Base-by-base conservation (phyloP, 768 basidiomycete genomes). In the Xerocomus brunneocitrinus region DNA sequence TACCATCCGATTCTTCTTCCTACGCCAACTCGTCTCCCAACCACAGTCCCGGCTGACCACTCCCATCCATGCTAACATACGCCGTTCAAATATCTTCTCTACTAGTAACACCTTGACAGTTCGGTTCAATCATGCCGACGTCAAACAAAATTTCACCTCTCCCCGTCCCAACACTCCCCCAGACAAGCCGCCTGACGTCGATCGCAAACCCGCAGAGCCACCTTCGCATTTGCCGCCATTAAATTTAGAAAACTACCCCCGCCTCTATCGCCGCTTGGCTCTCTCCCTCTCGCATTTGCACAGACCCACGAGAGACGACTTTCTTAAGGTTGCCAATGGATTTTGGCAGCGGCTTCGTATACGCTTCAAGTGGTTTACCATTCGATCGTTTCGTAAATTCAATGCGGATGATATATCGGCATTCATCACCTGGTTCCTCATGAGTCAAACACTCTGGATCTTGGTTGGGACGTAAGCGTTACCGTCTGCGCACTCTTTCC, bases 281-380 rank as follows among this genome's bases (percentile, higher is more conserved):
- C 67, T 81, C 57, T 87, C 88, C 27, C 74, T 93, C 22, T 92
- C 91, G 4, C 86, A 85, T 62, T 74, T 82, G 45, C 84, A 83
- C 57, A 76, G 87, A 35, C 95, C 94, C 0, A 90, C 91, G 0
- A 82, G 86, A 40, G 94, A 97, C 42, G 91, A 98, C 65, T 85
- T 98, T 54, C 78, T 98, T 34, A 82, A 80, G 19, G 87, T 91
- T 4, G 86, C 95, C 4, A 88, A 80, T 30, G 85, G 87, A n/a
- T 94, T 95, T 67, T 93, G 93, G 85, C 82, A 95, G 59, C 83
- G 97, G 3, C 69, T 88, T 24, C 80, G 86, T 22, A 89, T 98
- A 60, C 82, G 92, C n/a, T 91, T 98, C 75, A 93, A 93, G 67
- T 99, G 97, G 97, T 89, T 94, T 59, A 92, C 92, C 10, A 95